A percentile compares a stretch with the other conserved stretches of the same genome.
Conservation (phyloP, 768 basidiomycete species). For the Xerocomellus chrysenteron region DNA sequence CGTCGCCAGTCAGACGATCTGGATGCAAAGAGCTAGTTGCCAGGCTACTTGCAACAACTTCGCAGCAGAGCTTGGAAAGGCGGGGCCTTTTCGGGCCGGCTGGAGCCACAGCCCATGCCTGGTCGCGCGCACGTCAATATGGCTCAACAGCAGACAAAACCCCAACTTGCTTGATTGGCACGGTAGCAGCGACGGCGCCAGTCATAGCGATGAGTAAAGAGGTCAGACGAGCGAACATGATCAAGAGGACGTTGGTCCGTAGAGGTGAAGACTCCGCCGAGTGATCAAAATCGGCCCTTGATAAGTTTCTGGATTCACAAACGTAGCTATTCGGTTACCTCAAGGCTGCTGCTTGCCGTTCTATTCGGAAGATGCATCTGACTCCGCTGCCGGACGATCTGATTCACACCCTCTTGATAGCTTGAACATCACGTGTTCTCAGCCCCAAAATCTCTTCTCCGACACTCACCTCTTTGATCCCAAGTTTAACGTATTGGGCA, state of each 20-base stretch:
- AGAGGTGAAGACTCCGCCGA: not conserved
- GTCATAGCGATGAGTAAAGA: not conserved
- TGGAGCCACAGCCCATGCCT: too few relatives aligned
- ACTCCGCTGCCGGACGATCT: constrained; percentile 1
- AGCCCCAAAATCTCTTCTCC: constrained; percentile 24
- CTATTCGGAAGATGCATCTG: not conserved
- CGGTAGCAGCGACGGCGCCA: not conserved
- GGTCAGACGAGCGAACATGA: constrained; percentile 4
- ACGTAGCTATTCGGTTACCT: too few relatives aligned
- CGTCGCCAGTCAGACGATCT: too few relatives aligned
- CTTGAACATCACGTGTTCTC: constrained; percentile 14
- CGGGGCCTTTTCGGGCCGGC: too few relatives aligned
- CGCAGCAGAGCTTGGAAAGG: too few relatives aligned
- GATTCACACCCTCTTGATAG: constrained; percentile 3
- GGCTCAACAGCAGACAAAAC: too few relatives aligned
- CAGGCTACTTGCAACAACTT: too few relatives aligned
- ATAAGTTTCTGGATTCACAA: not conserved
- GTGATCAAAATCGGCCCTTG: not conserved
- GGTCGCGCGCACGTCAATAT: too few relatives aligned
- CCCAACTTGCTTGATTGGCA: not conserved
- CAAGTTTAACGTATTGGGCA: constrained; percentile 36
- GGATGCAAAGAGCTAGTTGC: too few relatives aligned
- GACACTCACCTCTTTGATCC: constrained; percentile 29
- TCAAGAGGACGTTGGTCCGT: not conserved
- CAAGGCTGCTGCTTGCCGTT: too few relatives aligned